Evolutionary conservation across 116 monocot genomes (phyloP), one percentile per base, ranked within the genome.

Genomic region (Cymodocea nodosa): DNA sequence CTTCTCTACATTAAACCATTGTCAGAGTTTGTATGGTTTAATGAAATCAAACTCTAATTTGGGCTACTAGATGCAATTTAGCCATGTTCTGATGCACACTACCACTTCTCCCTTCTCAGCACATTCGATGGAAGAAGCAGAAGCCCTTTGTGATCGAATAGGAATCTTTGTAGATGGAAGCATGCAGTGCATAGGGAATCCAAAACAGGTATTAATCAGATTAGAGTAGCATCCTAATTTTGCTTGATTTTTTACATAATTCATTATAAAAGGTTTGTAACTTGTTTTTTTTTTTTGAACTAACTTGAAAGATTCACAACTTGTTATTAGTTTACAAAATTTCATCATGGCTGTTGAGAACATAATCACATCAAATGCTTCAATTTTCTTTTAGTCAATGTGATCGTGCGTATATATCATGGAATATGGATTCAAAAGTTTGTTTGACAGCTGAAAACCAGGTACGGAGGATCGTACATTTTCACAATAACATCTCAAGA

Each of bases 71-170:
- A 37, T 37, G 37, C 37, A 37, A 6, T 37, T 37, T 37, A 37
- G 6, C 37, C 6, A 4, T 37, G 37, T 37, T 37, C 6, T 37
- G 37, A 37, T 6, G 37, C 6, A 37, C 6, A 4, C 6, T 37
- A 4, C 6, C 6, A 2, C 6, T 6, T 37, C 37, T 37, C 2
- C 37, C 6, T 37, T 37, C 37, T 37, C 74, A 87, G 87, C 87
- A 39, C 87, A 87, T 77, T 84, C 87, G 62, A 87, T 87, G 87
- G 87, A 87, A 75, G 87, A 87, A 25, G 81, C 87, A 59, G 87
- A 87, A 55, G 67, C 69, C 35, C 66, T 87, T 52, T 87, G 87
- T 36, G 87, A 87, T 60, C 67, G 84, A n/a, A 35, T 87, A 17
- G 79, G 79, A 54, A 79, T 84, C 15, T 74, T 87, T 44, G 87